These are phyloP conservation scores for Hymenoscyphus scutula DNA, from an alignment of 2,329 filamentous ascomycete species.

Conservation along the genomic window DNA sequence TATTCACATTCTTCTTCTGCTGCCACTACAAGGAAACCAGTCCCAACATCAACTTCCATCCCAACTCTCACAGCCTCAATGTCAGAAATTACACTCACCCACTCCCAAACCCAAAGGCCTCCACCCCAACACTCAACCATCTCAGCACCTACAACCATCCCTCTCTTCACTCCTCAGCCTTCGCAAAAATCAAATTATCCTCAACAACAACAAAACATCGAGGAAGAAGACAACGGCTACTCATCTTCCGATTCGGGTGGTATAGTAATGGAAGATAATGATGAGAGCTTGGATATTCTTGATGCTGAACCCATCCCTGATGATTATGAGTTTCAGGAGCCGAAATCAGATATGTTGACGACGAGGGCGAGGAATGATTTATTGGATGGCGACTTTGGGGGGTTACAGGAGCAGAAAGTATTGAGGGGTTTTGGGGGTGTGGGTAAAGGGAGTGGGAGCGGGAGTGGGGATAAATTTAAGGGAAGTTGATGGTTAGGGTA, in stretches of 20 bases:
- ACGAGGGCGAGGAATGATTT: background rate
- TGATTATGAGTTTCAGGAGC: background rate
- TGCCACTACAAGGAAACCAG: background rate
- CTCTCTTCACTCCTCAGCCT: background rate
- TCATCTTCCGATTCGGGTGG: conserved; percentile 10
- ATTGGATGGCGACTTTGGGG: background rate
- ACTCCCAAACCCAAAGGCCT: background rate
- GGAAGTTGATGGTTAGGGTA: background rate
- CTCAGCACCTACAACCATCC: background rate
- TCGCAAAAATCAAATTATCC: background rate
- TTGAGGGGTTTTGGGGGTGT: background rate
- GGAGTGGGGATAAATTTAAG: background rate
- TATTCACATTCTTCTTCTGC: background rate
- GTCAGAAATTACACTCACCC: background rate
- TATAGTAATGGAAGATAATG: conserved; percentile 17
- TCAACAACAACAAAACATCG: background rate
- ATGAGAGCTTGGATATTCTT: background rate
- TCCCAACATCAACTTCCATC: background rate
- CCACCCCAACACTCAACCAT: background rate
- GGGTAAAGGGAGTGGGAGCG: background rate
- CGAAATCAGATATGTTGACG: background rate
- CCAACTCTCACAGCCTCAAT: background rate
- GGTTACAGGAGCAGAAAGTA: background rate
- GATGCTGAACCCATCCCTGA: conserved; percentile 8
- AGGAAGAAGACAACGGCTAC: conserved; percentile 5